Percentiles rank a stretch among this genome's conserved stretches.
These are phyloP conservation scores for Helotiales sp. DNA, from an alignment of 2,329 filamentous ascomycete species.

Conservation along the genomic window DNA sequence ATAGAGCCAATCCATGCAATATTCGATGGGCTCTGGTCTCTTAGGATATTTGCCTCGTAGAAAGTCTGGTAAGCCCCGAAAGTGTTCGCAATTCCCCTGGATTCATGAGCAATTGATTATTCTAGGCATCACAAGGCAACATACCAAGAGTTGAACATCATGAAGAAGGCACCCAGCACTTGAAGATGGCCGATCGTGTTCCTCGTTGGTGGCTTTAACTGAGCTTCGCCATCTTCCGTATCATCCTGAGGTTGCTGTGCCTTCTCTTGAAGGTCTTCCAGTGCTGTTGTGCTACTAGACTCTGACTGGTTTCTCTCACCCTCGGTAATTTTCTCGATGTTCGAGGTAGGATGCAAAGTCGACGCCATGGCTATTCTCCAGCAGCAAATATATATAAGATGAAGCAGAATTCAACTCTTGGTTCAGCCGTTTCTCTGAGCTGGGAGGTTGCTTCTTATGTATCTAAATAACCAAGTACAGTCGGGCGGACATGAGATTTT, in stretches of 20 bases:
- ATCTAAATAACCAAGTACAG: not conserved
- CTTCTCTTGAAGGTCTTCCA: not conserved
- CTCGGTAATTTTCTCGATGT: not conserved
- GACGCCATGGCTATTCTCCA: not conserved
- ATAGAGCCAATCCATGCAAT: conserved; percentile 53
- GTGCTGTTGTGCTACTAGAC: conserved; percentile 7
- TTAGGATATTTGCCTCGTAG: conserved; percentile 38
- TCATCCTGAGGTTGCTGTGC: not conserved
- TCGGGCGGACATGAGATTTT: not conserved
- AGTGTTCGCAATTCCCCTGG: conserved; percentile 25
- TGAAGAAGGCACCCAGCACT: conserved; percentile 49
- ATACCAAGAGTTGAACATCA: conserved; percentile 57
- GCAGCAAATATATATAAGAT: too few species aligned
- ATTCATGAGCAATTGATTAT: not conserved
- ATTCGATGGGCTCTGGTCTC: conserved; percentile 36
- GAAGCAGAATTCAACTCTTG: too few species aligned
- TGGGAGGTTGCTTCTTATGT: too few species aligned
- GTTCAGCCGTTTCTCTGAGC: too few species aligned
- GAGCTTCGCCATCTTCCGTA: not conserved
- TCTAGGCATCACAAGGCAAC: not conserved
- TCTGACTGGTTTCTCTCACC: conserved; percentile 4
- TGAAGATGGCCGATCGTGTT: conserved; percentile 52
- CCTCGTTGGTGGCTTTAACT: not conserved
- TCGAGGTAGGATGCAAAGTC: not conserved
- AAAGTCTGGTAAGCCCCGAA: conserved; percentile 44